Conservation (phyloP, 2,329 filamentous ascomycete genomes). For the Cercospora sesami region DNA sequence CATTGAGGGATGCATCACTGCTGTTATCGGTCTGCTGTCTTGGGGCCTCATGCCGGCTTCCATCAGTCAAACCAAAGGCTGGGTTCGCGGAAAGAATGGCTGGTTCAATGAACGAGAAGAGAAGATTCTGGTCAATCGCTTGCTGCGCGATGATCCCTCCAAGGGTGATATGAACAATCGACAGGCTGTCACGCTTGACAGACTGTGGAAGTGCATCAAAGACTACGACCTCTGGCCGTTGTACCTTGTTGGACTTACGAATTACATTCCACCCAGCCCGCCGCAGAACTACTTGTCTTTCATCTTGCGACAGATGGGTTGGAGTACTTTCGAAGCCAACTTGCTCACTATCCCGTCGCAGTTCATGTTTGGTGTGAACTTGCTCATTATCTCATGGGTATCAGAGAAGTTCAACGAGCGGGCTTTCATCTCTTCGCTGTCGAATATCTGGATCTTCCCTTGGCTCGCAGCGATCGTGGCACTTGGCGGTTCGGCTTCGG, state of each 20-base stretch:
- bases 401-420: slow-evolving; percentile 54
- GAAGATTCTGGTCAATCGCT: slow-evolving; percentile 63
- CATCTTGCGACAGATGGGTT: slow-evolving; percentile 28
- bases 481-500: slow-evolving; percentile 31
- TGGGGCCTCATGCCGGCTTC: slow-evolving; percentile 47
- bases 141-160: slow-evolving; percentile 60
- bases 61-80: slow-evolving; percentile 61
- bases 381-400: slow-evolving; percentile 53
- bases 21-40: slow-evolving; percentile 34
- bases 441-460: slow-evolving; percentile 58
- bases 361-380: slow-evolving; percentile 31
- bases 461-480: slow-evolving; percentile 55
- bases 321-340: slow-evolving; percentile 62
- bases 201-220: slow-evolving; percentile 30
- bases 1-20: slow-evolving; percentile 38
- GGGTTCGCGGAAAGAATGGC: slow-evolving; percentile 67
- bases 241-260: slow-evolving; percentile 24
- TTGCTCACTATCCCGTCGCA: slow-evolving; percentile 59
- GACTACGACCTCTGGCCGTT: slow-evolving; percentile 46
- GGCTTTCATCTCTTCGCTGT: slow-evolving; percentile 49
- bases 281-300: slow-evolving; percentile 59
- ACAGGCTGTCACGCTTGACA: slow-evolving; percentile 53
- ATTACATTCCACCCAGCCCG: slow-evolving; percentile 55
- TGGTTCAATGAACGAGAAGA: slow-evolving; percentile 60
- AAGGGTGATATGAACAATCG: slow-evolving; percentile 60